Percentiles rank a stretch among this genome's conserved stretches.
Conservation (phyloP, 2,329 filamentous ascomycete species). For the Claviceps sp. region DNA sequence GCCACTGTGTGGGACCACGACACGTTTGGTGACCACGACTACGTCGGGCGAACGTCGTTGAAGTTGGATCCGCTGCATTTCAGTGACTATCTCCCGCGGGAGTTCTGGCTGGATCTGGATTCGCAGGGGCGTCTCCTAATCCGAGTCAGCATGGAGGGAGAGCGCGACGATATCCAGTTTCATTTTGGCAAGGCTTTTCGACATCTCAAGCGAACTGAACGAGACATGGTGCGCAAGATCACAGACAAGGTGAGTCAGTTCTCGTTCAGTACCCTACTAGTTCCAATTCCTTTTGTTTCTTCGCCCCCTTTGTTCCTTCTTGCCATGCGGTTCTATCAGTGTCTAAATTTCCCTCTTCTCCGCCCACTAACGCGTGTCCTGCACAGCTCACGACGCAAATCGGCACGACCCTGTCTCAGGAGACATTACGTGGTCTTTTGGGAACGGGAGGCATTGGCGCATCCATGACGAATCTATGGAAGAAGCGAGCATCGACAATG, state of each 20-base stretch:
- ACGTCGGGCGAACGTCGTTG: conserved; percentile 88
- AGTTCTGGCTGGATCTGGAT: conserved; percentile 96
- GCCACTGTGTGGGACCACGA: conserved; percentile 98
- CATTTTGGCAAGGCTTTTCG: conserved; percentile 96
- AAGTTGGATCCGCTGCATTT: conserved; percentile 98
- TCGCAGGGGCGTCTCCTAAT: conserved; percentile 83
- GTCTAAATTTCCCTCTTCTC: not conserved
- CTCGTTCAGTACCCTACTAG: not conserved
- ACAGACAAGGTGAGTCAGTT: conserved; percentile 77
- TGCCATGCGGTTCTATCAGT: no score
- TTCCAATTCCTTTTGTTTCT: not conserved
- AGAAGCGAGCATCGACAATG: conserved; percentile 41
- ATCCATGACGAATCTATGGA: conserved; percentile 57
- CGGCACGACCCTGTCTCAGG: conserved; percentile 70
- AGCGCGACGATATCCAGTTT: conserved; percentile 96
- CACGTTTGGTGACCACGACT: conserved; percentile 92
- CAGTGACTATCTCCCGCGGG: conserved; percentile 84
- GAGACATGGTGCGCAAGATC: conserved; percentile 96
- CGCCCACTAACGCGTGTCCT: not conserved
- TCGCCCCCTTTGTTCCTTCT: not conserved
- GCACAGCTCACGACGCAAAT: conserved; percentile 79
- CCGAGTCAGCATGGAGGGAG: conserved; percentile 95
- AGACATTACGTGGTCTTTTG: conserved; percentile 63
- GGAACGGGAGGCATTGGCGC: conserved; percentile 57
- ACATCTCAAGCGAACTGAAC: conserved; percentile 84